Conservation (phyloP, 2,329 filamentous ascomycete species). For the Hypomyces rosellus region DNA sequence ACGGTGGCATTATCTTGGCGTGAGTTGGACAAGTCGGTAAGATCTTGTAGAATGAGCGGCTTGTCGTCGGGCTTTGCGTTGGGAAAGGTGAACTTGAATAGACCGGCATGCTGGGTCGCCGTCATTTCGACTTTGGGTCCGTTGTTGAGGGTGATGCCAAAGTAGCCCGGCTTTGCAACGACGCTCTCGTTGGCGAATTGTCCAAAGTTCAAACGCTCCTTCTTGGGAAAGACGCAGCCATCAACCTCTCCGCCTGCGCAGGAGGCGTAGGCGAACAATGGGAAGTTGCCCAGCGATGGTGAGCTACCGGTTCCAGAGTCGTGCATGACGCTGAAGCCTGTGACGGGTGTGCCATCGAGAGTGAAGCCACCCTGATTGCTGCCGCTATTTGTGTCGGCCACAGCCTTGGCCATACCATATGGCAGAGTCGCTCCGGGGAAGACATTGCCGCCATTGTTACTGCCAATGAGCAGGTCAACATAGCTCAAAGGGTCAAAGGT, state of each 20-base stretch:
- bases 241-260: constrained; percentile 58
- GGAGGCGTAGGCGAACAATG: constrained; percentile 59
- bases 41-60: constrained; percentile 60
- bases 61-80: constrained; percentile 32
- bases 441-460: constrained; percentile 31
- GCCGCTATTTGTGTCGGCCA: constrained; percentile 38
- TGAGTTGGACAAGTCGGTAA: constrained; percentile 57
- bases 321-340: constrained; percentile 53
- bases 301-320: constrained; percentile 51
- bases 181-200: constrained; percentile 45
- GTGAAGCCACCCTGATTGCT: constrained; percentile 54
- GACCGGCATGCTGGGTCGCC: constrained; percentile 54
- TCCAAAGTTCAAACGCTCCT: constrained; percentile 32
- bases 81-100: constrained; percentile 59
- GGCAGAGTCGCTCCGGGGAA: constrained; percentile 38
- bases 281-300: constrained; percentile 66
- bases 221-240: constrained; percentile 53
- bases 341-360: constrained; percentile 42
- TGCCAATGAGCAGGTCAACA: constrained; percentile 34
- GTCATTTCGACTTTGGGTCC: constrained; percentile 62
- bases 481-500: constrained; percentile 21
- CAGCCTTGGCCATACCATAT: constrained; percentile 50
- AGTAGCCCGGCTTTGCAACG: constrained; percentile 57
- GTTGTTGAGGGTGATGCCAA: constrained; percentile 52
- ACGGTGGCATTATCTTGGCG: constrained; percentile 52